A percentile compares a stretch with the other conserved stretches of the same genome.
Conservation (phyloP, 78 protist species). For the Chrysochromulina parva region DNA sequence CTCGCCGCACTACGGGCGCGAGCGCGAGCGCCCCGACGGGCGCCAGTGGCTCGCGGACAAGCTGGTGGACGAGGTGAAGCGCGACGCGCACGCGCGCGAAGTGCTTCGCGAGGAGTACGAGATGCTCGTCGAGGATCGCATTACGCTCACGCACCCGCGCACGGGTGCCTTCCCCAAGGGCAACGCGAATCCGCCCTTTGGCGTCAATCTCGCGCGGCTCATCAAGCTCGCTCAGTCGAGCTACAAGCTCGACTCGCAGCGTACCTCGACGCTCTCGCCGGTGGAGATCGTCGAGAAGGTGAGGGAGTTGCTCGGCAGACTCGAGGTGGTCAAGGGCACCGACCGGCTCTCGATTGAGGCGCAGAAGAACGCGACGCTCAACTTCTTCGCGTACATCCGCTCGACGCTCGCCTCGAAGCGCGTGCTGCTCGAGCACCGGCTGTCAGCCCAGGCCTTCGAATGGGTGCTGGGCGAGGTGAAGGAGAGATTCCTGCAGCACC, state of each 20-base stretch:
- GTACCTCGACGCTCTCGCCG: slow-evolving; percentile 70
- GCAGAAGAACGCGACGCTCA: slow-evolving; percentile 74
- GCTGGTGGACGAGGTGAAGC: background rate
- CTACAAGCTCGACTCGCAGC: background rate
- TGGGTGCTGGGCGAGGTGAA: slow-evolving; percentile 95
- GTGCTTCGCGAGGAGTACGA: slow-evolving; percentile 24
- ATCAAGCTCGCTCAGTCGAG: slow-evolving; percentile 67
- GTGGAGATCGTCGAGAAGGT: slow-evolving; percentile 60
- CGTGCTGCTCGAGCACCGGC: slow-evolving; percentile 48
- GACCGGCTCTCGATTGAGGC: slow-evolving; percentile 70
- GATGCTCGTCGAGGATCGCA: slow-evolving; percentile 8
- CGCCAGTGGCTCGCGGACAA: background rate
- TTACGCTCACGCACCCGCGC: background rate
- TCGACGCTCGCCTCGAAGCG: slow-evolving; percentile 71
- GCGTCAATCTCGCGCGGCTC: slow-evolving; percentile 89
- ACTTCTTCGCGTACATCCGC: slow-evolving; percentile 79
- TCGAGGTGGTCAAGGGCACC: background rate
- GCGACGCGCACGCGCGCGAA: background rate
- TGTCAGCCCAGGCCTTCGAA: slow-evolving; percentile 78
- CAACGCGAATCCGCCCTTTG: slow-evolving; percentile 52
- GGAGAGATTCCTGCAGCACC: slow-evolving; percentile 67
- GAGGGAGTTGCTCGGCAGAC: background rate
- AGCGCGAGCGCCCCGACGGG: background rate
- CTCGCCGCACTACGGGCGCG: slow-evolving; percentile 4
- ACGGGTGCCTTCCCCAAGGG: background rate